A percentile compares a stretch with the other conserved stretches of the same genome.
Evolutionary conservation across 208 protist genomes (phyloP).

Genomic region (Acanthamoeba lugdunensis): DNA sequence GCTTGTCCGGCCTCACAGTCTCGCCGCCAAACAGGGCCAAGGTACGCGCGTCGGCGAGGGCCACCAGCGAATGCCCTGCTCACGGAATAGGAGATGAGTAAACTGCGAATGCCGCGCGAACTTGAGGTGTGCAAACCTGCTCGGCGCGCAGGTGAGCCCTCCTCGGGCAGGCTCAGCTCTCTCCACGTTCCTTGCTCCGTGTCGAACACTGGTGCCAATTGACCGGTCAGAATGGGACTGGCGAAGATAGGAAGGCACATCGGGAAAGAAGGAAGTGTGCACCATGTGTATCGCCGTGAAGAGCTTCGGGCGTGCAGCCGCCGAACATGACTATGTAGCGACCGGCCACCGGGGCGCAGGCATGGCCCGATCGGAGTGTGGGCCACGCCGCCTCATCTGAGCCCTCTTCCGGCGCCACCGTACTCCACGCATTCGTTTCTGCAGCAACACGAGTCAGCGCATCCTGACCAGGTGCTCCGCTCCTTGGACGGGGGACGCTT

Average conservation of each 20-base stretch:
- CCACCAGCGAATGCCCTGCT: background rate
- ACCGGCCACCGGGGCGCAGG: background rate
- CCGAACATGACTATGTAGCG: conserved; percentile 18
- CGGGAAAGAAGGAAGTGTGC: background rate
- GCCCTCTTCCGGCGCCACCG: background rate
- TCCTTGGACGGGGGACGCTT: background rate
- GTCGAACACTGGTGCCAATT: background rate
- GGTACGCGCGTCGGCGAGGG: background rate
- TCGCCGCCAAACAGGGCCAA: background rate
- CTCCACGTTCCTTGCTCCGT: background rate
- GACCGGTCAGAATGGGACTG: background rate
- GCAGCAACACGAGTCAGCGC: background rate
- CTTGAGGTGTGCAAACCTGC: background rate
- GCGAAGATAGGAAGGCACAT: background rate
- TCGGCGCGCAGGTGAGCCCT: background rate
- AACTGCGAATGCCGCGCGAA: background rate
- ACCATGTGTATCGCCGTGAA: conserved; percentile 8
- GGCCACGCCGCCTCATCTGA: background rate
- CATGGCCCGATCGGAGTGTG: background rate
- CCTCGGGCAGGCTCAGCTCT: background rate
- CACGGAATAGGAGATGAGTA: background rate
- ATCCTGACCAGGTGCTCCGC: background rate
- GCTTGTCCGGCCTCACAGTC: background rate
- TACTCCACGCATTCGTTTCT: background rate
- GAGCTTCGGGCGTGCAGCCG: background rate